Evolutionary conservation across 2,329 filamentous ascomycete species (phyloP), one percentile per base, ranked within the genome.

Genomic region (Arthrobotrys megalospora): DNA sequence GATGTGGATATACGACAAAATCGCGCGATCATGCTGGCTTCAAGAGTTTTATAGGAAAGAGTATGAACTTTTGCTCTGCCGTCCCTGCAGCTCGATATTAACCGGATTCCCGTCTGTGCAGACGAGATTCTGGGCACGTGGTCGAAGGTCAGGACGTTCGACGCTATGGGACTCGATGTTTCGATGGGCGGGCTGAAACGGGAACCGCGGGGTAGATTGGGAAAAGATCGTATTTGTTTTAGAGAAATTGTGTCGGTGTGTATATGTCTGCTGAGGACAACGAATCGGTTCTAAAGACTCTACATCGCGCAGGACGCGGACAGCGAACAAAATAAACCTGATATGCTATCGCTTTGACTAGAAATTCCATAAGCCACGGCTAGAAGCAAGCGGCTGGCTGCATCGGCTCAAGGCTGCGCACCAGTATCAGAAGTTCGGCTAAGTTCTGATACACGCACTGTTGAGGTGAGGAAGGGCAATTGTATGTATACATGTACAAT

Each of bases 1-100:
- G 16, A 60, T 64, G 66, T 77, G 73, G 73, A 71, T 69, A 69
- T 67, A 55, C 75, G 75, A 78, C 67, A 72, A 71, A 66, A 78
- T 78, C 75, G 75, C 75, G 75, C 67, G 75, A 78, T 78, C 52
- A 55, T 69, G 72, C 72, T 76, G 24, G 58, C 47, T 34, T 43
- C 11, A 16, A 63, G 41, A 48, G 58, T 48, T 41, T 55, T 50
- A 58, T 58, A 5, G 21, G 21, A 32, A 47, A 50, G 53, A 32
- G n/a, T 36, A 4, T 19, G 8, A 8, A 14, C 16, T n/a, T 55
- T 52, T 48, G 28, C 66, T 71, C 65, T 71, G 66, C 73, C 66
- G 72, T 77, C 47, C 66, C n/a, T 60, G 67, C 43, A 66, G 14
- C 19, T 12, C 41, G 47, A 67, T 36, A 55, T 72, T 72, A 72